These are phyloP conservation scores for Axilococcus clingmanii DNA, from an alignment of 139 green algal species.

Conservation along the genomic window DNA sequence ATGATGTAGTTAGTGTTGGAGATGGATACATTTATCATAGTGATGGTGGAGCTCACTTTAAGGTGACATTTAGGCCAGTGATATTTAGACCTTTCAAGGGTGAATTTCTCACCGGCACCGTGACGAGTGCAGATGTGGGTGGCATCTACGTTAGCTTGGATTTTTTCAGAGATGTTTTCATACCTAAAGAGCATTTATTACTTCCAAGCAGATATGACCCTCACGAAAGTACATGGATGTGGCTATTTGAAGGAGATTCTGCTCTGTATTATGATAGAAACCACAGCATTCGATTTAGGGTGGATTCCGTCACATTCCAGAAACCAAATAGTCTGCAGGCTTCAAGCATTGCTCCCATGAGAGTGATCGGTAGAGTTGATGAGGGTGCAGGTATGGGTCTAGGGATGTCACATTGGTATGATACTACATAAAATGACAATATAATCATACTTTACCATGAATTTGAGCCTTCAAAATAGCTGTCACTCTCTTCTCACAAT, in stretches of 20 bases:
- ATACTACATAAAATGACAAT: background rate
- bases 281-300: conserved; percentile 19
- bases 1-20: conserved; percentile 69
- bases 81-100: conserved; percentile 82
- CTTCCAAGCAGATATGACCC: conserved; percentile 51
- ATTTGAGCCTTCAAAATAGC: conserved; percentile 22
- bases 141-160: conserved; percentile 67
- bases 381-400: conserved; percentile 21
- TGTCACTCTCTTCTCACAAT: conserved; percentile 44
- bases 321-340: conserved; percentile 5
- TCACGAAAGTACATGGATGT: conserved; percentile 6
- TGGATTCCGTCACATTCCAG: conserved; percentile 14
- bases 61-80: conserved; percentile 65
- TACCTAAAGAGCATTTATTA: conserved; percentile 61
- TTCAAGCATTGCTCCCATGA: conserved; percentile 11
- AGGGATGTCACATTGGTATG: conserved; percentile 12
- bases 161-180: conserved; percentile 86
- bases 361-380: conserved; percentile 18
- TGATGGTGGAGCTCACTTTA: conserved; percentile 67
- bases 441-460: background rate
- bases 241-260: conserved; percentile 17
- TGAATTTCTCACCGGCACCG: conserved; percentile 72
- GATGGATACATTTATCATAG: conserved; percentile 74
- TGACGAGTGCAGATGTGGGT: conserved; percentile 47
- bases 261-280: conserved; percentile 20